Conservation (phyloP, 768 basidiomycete species). For the Lactifluus echinatus region DNA sequence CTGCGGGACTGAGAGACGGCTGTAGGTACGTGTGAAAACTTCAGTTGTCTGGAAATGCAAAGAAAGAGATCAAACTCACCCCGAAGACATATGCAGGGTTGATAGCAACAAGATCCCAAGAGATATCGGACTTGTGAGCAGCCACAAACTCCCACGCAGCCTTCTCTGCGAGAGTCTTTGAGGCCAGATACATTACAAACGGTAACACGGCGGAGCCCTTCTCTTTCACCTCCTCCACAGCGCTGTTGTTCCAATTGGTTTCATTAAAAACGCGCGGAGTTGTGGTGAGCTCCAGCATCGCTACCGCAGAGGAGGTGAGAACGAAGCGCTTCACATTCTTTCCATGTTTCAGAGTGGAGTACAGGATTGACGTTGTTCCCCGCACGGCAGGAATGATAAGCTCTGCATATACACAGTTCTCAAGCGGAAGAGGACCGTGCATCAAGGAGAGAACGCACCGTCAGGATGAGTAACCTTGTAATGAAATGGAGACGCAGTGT, state of each 20-base stretch:
- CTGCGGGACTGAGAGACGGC: conserved; percentile 25
- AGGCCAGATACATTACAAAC: conserved; percentile 42
- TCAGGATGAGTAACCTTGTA: conserved; percentile 34
- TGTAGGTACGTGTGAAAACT: conserved; percentile 2
- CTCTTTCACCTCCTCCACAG: conserved; percentile 37
- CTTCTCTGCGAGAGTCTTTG: conserved; percentile 55
- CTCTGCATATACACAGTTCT: conserved; percentile 31
- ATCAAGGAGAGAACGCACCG: conserved; percentile 15
- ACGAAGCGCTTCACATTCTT: conserved; percentile 52
- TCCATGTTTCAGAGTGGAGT: conserved; percentile 48
- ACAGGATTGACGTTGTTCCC: conserved; percentile 57
- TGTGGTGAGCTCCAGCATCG: conserved; percentile 30
- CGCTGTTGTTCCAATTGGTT: conserved; percentile 45
- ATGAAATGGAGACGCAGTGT: conserved; percentile 59
- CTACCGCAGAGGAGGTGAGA: conserved; percentile 49
- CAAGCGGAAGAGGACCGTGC: not conserved
- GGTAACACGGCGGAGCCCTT: conserved; percentile 38
- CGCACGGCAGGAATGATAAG: conserved; percentile 62
- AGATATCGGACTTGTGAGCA: conserved; percentile 34
- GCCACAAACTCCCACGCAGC: conserved; percentile 45
- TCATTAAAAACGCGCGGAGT: conserved; percentile 19
- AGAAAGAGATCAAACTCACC: not conserved
- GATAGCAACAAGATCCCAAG: conserved; percentile 45
- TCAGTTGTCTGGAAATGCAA: not conserved
- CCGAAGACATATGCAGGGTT: conserved; percentile 40